Base-by-base conservation (phyloP, 2,329 filamentous ascomycete species). In the Diplodia mutila region DNA sequence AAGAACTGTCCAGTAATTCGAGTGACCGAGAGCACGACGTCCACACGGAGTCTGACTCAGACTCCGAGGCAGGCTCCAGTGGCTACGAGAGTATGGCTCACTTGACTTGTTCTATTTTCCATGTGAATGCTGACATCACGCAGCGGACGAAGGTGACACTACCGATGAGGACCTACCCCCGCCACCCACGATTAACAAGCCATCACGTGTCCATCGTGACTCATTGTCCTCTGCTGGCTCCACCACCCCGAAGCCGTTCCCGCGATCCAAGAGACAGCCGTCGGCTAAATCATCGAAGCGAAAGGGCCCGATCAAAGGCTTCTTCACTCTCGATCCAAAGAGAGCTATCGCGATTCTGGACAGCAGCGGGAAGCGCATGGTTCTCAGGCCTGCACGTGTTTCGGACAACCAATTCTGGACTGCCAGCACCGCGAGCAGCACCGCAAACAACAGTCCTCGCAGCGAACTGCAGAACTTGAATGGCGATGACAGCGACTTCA, bases 131-230 rank as follows among this genome's bases (percentile, higher is more conserved):
- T 87, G 82, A 87, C 70, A 37, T 34, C 64, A 69, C 68, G 69
- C 72, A 87, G 85, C 85, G 74, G 86, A 87, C 76, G 83, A 86
- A 76, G 85, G 85, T 75, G 85, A 87, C 71, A 87, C 86, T 66
- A 87, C 86, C 75, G 85, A 88, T 75, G 85, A 87, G 75, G 85
- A 87, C 73, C 80, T 83, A 59, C 82, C 80, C 69, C 81, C 79
- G 68, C 82, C 78, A 67, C 81, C 79, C 55, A 83, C 77, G 70
- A 84, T 80, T 71, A 74, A 76, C 63, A 76, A 74, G 61, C 78
- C 77, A 39, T 55, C 67, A 37, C 66, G 66, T 65, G 81, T 87
- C 21, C 78, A 87, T 67, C 84, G 81, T 69, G 81, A 83, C 23
- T 81, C 84, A 39, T 82, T 81, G 4, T 77, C 85, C 42, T 80